These are phyloP conservation scores for Flaveria robusta DNA, from an alignment of 129 eudicot genomes.

Conservation along the genomic window DNA sequence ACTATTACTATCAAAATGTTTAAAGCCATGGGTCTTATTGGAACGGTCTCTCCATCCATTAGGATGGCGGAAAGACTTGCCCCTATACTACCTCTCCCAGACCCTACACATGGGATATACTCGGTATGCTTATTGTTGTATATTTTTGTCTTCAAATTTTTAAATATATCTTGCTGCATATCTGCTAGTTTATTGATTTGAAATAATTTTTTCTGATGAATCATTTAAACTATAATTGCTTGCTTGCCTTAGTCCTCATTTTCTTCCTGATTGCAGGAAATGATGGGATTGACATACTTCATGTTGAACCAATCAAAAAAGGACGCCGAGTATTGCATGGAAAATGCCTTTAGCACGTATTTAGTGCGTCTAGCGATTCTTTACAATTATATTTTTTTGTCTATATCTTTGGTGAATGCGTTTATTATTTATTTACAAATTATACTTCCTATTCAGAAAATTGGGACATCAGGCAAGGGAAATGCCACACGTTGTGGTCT, in stretches of 20 bases:
- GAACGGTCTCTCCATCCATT: no score
- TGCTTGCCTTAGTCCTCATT: constrained; percentile 16
- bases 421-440: constrained; percentile 10
- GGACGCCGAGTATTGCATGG: constrained; percentile 96
- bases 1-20: no score
- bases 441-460: constrained; percentile 50
- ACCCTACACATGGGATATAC: no score
- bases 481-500: constrained; percentile 93
- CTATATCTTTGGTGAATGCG: neutral
- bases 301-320: constrained; percentile 93
- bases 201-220: constrained; percentile 6
- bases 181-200: neutral
- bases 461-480: constrained; percentile 75
- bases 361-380: constrained; percentile 49
- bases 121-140: neutral
- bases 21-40: no score
- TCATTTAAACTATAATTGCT: neutral
- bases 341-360: constrained; percentile 82
- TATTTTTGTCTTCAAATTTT: neutral
- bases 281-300: constrained; percentile 92
- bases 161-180: constrained; percentile 7
- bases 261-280: constrained; percentile 58
- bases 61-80: no score
- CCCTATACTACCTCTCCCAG: no score
- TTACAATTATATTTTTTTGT: neutral